Percentiles rank a stretch among this genome's conserved stretches.
These are phyloP conservation scores for Sextonia rubra DNA, from an alignment of 164 flowering plant species.

Conservation along the genomic window DNA sequence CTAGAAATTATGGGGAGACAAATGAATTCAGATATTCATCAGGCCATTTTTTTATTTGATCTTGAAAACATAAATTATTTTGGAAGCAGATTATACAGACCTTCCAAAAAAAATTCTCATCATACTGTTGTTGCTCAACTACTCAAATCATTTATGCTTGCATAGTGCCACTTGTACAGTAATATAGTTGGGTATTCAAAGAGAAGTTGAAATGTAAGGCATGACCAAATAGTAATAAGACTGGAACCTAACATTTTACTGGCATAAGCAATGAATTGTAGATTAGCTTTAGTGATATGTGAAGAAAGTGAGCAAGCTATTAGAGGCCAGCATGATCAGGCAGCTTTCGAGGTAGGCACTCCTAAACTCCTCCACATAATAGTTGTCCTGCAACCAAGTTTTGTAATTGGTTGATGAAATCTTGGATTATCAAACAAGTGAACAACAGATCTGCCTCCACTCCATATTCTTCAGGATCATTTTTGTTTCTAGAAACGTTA, in stretches of 20 bases:
- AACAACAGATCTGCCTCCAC: no score
- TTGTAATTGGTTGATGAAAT: no score
- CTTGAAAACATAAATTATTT: no score
- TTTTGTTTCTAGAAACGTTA: no score
- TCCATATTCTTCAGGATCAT: no score
- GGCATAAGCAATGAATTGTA: background rate
- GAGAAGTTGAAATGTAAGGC: background rate
- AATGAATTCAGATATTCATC: no score
- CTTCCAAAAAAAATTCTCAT: background rate
- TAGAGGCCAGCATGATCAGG: background rate
- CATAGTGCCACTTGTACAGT: background rate
- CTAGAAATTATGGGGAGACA: no score
- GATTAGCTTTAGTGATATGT: background rate
- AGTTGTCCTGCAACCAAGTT: no score
- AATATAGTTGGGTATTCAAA: background rate
- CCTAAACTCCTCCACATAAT: background rate
- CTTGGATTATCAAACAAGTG: no score
- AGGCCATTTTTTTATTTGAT: no score
- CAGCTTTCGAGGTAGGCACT: background rate
- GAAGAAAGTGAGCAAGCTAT: background rate
- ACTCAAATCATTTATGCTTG: background rate
- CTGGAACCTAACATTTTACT: background rate
- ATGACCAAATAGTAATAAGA: background rate
- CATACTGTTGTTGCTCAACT: background rate
- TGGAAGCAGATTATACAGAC: background rate